Conservation (phyloP, 805 yeast genomes). For the Saccharomycopsis malanga region DNA sequence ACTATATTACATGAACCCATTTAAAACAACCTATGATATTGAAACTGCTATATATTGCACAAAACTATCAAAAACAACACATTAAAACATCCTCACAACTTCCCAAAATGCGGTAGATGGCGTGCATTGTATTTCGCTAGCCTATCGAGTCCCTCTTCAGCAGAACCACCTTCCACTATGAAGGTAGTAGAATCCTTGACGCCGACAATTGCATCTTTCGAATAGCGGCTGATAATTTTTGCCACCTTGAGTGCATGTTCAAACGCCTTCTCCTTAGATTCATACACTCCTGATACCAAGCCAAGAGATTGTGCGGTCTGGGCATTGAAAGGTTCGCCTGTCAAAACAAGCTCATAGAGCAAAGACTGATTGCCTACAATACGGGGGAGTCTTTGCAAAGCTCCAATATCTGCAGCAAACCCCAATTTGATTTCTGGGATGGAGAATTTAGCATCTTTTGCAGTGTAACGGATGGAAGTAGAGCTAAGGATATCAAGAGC, state of each 20-base stretch:
- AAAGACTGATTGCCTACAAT: constrained; percentile 48
- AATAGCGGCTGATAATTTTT: constrained; percentile 1
- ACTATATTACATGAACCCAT: no score
- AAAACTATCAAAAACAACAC: no score
- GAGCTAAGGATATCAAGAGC: constrained; percentile 62
- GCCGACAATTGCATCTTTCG: constrained; percentile 9
- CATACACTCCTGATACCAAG: constrained; percentile 41
- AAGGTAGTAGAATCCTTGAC: constrained; percentile 3
- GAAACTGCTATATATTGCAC: no score
- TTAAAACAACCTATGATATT: no score
- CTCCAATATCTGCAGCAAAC: constrained; percentile 73
- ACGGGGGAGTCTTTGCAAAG: constrained; percentile 58
- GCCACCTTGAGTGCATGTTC: constrained; percentile 46
- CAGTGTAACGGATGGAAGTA: constrained; percentile 49
- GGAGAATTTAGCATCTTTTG: constrained; percentile 45
- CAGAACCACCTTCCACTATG: constrained; percentile 13
- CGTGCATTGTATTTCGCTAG: constrained; percentile 13
- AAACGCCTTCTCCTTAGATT: constrained; percentile 43
- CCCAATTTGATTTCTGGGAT: constrained; percentile 70
- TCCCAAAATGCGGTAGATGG: background rate
- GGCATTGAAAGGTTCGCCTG: constrained; percentile 50
- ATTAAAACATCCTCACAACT: no score
- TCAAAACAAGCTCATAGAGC: constrained; percentile 52
- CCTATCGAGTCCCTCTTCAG: constrained; percentile 11
- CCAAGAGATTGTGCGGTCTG: constrained; percentile 53